Percentiles rank a stretch among this genome's conserved stretches.
Conservation (phyloP, 1,139 yeast species). For the Hansenula sp. region DNA sequence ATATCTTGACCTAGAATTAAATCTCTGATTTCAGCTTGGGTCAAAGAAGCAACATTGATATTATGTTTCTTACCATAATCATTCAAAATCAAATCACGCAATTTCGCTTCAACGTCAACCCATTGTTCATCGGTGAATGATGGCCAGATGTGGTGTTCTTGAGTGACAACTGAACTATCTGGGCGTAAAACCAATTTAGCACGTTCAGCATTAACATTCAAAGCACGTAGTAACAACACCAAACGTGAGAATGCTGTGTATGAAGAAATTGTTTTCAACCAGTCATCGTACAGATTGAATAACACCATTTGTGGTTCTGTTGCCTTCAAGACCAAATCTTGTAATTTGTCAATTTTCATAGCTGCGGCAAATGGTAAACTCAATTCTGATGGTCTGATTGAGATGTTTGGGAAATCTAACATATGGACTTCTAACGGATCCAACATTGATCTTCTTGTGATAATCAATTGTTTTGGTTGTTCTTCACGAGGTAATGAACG, state of each 20-base stretch:
- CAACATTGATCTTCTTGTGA: slow-evolving; percentile 83
- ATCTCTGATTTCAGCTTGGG: slow-evolving; percentile 92
- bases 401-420: slow-evolving; percentile 92
- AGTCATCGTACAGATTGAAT: slow-evolving; percentile 90
- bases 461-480: slow-evolving; percentile 90
- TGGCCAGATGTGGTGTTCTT: slow-evolving; percentile 92
- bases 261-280: slow-evolving; percentile 80
- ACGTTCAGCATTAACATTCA: slow-evolving; percentile 72
- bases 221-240: slow-evolving; percentile 72
- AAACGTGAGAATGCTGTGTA: slow-evolving; percentile 93
- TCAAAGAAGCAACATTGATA: slow-evolving; percentile 80
- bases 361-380: slow-evolving; percentile 89
- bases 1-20: slow-evolving; percentile 93
- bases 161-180: slow-evolving; percentile 62
- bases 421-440: slow-evolving; percentile 97
- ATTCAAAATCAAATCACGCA: slow-evolving; percentile 80
- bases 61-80: slow-evolving; percentile 86
- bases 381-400: slow-evolving; percentile 86
- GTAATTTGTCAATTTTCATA: slow-evolving; percentile 73
- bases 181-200: slow-evolving; percentile 76
- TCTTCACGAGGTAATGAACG: slow-evolving; percentile 90
- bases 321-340: slow-evolving; percentile 77
- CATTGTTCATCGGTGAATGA: slow-evolving; percentile 83
- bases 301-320: slow-evolving; percentile 91
- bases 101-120: slow-evolving; percentile 82